Base-by-base conservation (phyloP, 257 asterid genomes). In the Gardenia jasminoides region DNA sequence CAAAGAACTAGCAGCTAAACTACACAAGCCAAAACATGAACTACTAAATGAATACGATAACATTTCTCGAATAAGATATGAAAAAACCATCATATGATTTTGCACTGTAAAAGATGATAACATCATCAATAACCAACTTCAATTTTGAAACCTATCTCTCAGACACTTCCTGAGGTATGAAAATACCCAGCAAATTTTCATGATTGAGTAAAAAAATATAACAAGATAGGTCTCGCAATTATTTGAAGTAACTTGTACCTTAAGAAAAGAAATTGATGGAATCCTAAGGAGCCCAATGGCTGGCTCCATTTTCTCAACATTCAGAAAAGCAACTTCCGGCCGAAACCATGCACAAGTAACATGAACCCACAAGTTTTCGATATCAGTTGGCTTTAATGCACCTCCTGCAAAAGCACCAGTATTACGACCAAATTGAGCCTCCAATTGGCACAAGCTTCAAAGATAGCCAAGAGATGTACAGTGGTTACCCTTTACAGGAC, bases 301-400 rank as follows among this genome's bases (percentile, higher is more conserved):
- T 76, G 97, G 98, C 84, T 96, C 99, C 99, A 96, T 96, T 80
- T 85, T 90, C 84, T 88, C 91, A 17, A 89, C 89, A 89, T 89
- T 80, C 75, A 79, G 74, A 83, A 93, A 93, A 80, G 93, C 89
- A 82, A 91, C 93, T 88, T 96, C 99, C 2, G 98, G 97, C 75
- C 90, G 90, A 82, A 92, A 93, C 98, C 99, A 96, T 0, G 97
- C 99, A 76, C 99, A 96, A 24, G 93, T 89, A 75, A 96, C 94
- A 80, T 96, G 99, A 80, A 92, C 97, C 99, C 99, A 96, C 76
- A 96, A 78, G 79, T 58, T 80, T 72, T 89, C 95, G 74, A 90
- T 81, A 78, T 96, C 98, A 41, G 98, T 92, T 82, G 98, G 97
- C 89, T 92, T 96, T 68, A 96, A 75, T 13, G 99, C 98, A 84